These are phyloP conservation scores for Rhizophagus clarus DNA, from an alignment of 192 early-diverging fungal genomes.

Conservation along the genomic window DNA sequence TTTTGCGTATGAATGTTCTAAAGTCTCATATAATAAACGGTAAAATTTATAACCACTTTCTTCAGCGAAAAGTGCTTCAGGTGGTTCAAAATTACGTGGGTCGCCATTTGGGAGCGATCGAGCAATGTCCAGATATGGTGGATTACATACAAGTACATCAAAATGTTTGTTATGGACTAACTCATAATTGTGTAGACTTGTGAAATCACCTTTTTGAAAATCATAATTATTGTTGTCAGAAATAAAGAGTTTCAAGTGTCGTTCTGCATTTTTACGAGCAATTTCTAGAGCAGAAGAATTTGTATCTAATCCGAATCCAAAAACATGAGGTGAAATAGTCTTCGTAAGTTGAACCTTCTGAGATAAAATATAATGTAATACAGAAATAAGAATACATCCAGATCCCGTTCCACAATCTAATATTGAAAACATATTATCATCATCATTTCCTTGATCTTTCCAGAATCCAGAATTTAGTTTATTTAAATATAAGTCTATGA, in stretches of 20 bases:
- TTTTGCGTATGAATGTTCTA: not conserved
- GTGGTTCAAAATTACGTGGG: not conserved
- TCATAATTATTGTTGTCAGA: not conserved
- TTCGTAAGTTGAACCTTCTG: not conserved
- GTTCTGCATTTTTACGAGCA: constrained; percentile 14
- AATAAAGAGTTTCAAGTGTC: not conserved
- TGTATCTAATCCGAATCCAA: constrained; percentile 25
- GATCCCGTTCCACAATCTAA: constrained; percentile 19
- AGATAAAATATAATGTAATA: constrained; percentile 17
- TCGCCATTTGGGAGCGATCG: not conserved
- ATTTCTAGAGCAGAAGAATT: not conserved
- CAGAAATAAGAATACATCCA: constrained; percentile 18
- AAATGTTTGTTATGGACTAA: not conserved
- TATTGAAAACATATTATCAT: not conserved
- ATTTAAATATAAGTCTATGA: not conserved
- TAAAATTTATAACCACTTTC: constrained; percentile 13
- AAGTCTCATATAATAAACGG: not conserved
- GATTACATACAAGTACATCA: constrained; percentile 24
- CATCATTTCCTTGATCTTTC: not conserved
- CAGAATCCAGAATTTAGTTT: not conserved
- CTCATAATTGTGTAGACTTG: not conserved
- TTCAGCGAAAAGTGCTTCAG: not conserved
- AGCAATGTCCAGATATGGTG: constrained; percentile 19
- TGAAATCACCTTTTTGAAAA: constrained; percentile 7
- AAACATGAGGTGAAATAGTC: not conserved